Conservation (phyloP, 768 basidiomycete genomes). For the Sutorius australiensis region DNA sequence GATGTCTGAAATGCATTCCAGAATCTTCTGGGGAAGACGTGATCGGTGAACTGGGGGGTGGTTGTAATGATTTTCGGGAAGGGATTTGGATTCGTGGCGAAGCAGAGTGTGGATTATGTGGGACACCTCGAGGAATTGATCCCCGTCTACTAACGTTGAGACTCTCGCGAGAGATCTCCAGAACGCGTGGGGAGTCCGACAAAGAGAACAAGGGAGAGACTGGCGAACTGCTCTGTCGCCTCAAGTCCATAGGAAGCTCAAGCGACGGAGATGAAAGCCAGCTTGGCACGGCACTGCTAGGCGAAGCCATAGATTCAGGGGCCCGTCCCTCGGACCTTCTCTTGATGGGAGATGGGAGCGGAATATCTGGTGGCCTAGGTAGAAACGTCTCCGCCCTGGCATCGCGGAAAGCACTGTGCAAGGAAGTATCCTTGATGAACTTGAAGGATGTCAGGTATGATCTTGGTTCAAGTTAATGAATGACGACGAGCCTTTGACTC, state of each 20-base stretch:
- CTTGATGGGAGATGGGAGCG: conserved; percentile 13
- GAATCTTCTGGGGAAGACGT: conserved; percentile 21
- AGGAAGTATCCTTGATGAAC: conserved; percentile 29
- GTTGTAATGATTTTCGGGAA: background rate
- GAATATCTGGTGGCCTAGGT: conserved; percentile 25
- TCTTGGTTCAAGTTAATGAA: background rate
- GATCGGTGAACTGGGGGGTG: conserved; percentile 7
- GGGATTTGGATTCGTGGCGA: conserved; percentile 18
- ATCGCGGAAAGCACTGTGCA: conserved; percentile 32
- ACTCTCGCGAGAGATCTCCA: background rate
- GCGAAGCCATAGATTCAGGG: background rate
- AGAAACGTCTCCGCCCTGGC: conserved; percentile 30
- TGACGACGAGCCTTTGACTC: conserved; percentile 26
- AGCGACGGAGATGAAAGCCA: background rate
- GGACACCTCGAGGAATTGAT: conserved; percentile 3
- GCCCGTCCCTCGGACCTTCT: background rate
- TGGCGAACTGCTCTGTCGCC: background rate
- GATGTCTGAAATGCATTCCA: conserved; percentile 3
- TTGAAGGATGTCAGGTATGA: conserved; percentile 4
- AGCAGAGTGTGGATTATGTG: background rate
- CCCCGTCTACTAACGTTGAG: background rate
- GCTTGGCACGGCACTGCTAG: background rate
- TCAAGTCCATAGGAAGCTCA: background rate
- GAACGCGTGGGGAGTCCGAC: background rate
- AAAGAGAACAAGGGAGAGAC: conserved; percentile 1